These are phyloP conservation scores for Gentiana macrophylla DNA, from an alignment of 257 asterid genomes.

Conservation along the genomic window DNA sequence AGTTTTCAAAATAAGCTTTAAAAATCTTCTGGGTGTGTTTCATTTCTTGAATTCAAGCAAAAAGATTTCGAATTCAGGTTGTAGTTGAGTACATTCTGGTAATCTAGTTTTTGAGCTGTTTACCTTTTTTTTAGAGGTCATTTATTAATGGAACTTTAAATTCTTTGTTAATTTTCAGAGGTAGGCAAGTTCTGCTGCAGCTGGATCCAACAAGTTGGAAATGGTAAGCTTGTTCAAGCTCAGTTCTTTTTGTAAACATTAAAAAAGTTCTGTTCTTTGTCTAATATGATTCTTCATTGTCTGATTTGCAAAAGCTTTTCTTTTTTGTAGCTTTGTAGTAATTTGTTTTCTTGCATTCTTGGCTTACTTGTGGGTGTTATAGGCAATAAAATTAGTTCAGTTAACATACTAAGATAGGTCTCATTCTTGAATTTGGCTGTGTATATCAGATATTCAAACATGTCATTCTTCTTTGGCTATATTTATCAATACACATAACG, in stretches of 20 bases:
- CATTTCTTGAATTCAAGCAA: not conserved
- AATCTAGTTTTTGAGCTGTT: not conserved
- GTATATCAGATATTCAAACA: not conserved
- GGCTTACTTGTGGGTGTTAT: not conserved
- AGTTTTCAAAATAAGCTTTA: too few species aligned
- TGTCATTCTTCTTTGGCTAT: not conserved
- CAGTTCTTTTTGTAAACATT: too few species aligned
- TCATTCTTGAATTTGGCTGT: too few species aligned
- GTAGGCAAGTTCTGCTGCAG: not conserved
- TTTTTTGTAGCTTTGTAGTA: too few species aligned
- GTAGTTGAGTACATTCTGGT: not conserved
- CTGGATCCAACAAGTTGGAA: not conserved
- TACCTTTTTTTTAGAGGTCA: too few species aligned
- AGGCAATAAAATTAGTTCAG: not conserved
- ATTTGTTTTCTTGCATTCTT: not conserved
- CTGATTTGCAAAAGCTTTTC: too few species aligned
- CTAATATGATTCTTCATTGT: too few species aligned
- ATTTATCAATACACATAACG: not conserved
- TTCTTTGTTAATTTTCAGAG: not conserved
- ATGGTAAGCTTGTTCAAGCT: constrained; percentile 2
- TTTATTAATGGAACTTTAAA: not conserved
- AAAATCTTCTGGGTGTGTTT: not conserved
- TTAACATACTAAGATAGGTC: not conserved
- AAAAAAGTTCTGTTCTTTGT: too few species aligned
- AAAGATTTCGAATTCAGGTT: not conserved